Conservation (phyloP, 176 grass and related monocot genomes). For the Musa schizocarpa region DNA sequence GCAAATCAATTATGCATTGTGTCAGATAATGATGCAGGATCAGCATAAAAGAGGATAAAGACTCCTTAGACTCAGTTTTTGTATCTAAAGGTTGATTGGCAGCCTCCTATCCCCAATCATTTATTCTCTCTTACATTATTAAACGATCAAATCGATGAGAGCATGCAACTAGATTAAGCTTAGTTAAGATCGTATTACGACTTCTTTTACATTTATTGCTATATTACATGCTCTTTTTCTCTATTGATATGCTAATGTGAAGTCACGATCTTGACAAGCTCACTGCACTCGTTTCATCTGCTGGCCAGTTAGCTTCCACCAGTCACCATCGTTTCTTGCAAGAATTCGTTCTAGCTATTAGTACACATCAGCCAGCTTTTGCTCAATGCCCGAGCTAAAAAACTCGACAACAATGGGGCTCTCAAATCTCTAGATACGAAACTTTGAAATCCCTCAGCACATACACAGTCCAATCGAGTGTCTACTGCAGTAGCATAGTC, state of each 20-base stretch:
- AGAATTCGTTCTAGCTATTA: neutral
- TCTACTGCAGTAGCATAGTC: neutral
- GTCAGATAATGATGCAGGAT: neutral
- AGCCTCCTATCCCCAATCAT: neutral
- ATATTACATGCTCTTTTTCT: neutral
- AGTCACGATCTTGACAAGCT: too few relatives aligned
- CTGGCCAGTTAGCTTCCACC: neutral
- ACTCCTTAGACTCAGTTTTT: neutral
- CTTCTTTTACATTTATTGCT: neutral
- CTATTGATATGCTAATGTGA: too few relatives aligned
- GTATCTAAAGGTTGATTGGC: neutral
- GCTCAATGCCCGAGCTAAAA: neutral
- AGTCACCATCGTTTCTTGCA: neutral
- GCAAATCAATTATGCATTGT: neutral
- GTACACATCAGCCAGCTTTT: neutral
- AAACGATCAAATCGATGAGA: neutral
- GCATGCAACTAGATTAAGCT: neutral
- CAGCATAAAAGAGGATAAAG: neutral
- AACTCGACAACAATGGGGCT: neutral
- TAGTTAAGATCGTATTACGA: neutral
- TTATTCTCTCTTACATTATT: neutral
- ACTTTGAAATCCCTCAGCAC: neutral
- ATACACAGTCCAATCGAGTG: neutral
- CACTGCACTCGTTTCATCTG: neutral
- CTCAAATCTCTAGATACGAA: neutral